These are phyloP conservation scores for Amauroascus verrucosus DNA, from an alignment of 2,329 filamentous ascomycete species.

Conservation along the genomic window DNA sequence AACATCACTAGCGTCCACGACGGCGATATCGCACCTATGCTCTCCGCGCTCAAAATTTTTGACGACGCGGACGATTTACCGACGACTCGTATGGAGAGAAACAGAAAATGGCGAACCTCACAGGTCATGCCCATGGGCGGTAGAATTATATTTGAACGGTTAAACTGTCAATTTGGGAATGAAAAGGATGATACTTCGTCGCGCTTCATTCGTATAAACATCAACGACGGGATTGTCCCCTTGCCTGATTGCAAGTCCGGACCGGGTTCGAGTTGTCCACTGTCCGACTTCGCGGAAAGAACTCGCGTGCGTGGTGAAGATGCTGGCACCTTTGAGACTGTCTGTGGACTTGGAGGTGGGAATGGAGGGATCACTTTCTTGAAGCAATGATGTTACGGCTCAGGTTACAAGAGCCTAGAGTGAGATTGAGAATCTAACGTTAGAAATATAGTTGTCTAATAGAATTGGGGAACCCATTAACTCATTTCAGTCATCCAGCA, in stretches of 20 bases:
- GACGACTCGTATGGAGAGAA: slow-evolving; percentile 33
- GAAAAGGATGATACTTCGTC: slow-evolving; percentile 15
- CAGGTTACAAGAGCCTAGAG: no score
- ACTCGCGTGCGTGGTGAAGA: slow-evolving; percentile 34
- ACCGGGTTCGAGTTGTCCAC: slow-evolving; percentile 40
- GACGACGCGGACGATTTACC: slow-evolving; percentile 37
- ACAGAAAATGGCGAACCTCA: slow-evolving; percentile 46
- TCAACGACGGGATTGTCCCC: slow-evolving; percentile 48
- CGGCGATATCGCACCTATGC: slow-evolving; percentile 47
- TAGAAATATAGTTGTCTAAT: no score
- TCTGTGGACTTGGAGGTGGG: slow-evolving; percentile 39
- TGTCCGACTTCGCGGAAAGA: slow-evolving; percentile 36
- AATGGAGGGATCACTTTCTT: slow-evolving; percentile 41
- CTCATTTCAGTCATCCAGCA: no score
- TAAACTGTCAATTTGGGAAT: slow-evolving; percentile 32
- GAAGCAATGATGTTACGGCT: slow-evolving; percentile 31
- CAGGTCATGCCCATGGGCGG: slow-evolving; percentile 50
- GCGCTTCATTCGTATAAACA: slow-evolving; percentile 43
- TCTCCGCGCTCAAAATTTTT: slow-evolving; percentile 45
- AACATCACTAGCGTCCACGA: slow-evolving; percentile 41
- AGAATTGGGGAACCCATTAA: no score
- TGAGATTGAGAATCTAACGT: no score
- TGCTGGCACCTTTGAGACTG: slow-evolving; percentile 39
- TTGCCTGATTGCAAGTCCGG: slow-evolving; percentile 40
- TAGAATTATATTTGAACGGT: slow-evolving; percentile 45